Percentiles rank a stretch among this genome's conserved stretches.
phyloP scores from a whole-genome alignment of 2,329 filamentous ascomycete species.

The Colletotrichum trifolii region DNA sequence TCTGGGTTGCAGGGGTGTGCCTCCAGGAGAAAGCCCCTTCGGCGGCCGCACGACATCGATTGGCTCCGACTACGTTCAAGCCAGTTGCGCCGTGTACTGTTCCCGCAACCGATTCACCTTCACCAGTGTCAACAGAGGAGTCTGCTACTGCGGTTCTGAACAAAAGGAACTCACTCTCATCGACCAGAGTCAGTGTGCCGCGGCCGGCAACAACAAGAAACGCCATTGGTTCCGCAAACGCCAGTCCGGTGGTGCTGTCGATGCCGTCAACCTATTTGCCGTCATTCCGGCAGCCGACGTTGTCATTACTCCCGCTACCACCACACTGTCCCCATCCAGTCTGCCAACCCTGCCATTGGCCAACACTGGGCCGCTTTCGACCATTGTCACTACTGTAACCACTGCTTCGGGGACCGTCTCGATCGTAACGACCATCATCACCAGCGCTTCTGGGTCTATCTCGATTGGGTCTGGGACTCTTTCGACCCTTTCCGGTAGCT shows the following conservation, averaged over 20 bases:
- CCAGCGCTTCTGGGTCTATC: background rate
- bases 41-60: background rate
- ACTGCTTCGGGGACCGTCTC: background rate
- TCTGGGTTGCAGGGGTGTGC: constrained; percentile 13
- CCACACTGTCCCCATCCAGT: constrained; percentile 3
- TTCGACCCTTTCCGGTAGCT: background rate
- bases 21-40: constrained; percentile 7
- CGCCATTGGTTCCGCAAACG: constrained; percentile 6
- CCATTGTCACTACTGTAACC: background rate
- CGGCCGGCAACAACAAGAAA: constrained; percentile 6
- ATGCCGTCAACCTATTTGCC: constrained; percentile 3
- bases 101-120: background rate
- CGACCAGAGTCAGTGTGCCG: constrained; percentile 2
- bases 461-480: background rate
- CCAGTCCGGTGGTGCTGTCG: constrained; percentile 3
- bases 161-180: constrained; percentile 3
- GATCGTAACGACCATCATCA: background rate
- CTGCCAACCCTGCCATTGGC: constrained; percentile 7
- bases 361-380: background rate
- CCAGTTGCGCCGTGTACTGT: constrained; percentile 7
- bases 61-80: background rate
- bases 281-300: constrained; percentile 7
- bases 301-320: constrained; percentile 1
- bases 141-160: constrained; percentile 1
- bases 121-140: background rate